Percentiles rank a stretch among this genome's conserved stretches.
Evolutionary conservation across 148 eudicot genomes (phyloP).

Genomic region (Salicornia ramosissima): DNA sequence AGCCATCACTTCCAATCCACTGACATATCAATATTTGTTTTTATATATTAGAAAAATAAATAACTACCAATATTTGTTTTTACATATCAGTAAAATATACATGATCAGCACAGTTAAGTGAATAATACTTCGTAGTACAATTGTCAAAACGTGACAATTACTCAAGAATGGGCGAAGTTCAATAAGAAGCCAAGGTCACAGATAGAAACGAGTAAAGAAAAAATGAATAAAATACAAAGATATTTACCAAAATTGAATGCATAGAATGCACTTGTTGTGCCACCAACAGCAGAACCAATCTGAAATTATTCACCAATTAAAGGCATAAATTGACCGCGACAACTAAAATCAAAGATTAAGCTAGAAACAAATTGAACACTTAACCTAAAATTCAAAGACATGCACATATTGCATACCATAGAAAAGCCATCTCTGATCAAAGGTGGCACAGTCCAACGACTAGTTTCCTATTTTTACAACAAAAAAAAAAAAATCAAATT

Average conservation of each 20-base stretch:
- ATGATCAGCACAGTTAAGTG: too few species aligned
- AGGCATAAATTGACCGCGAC: background rate
- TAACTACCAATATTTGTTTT: too few species aligned
- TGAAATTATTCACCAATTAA: slow-evolving; percentile 14
- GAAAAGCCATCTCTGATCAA: slow-evolving; percentile 78
- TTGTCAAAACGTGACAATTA: too few species aligned
- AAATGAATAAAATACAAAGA: background rate
- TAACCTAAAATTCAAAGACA: background rate
- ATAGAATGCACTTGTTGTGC: slow-evolving; percentile 83
- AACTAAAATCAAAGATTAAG: background rate
- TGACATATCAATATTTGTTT: too few species aligned
- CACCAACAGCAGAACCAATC: slow-evolving; percentile 98
- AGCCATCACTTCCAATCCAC: too few species aligned
- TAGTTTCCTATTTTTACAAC: slow-evolving; percentile 49
- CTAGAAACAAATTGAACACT: background rate
- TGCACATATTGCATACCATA: slow-evolving; percentile 40
- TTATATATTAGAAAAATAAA: too few species aligned
- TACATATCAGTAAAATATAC: too few species aligned
- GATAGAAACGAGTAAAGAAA: background rate
- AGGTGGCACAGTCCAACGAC: slow-evolving; percentile 72
- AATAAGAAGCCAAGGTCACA: background rate
- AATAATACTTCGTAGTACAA: too few species aligned
- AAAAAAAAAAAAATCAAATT: background rate
- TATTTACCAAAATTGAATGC: slow-evolving; percentile 72
- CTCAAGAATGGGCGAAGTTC: too few species aligned